A percentile compares a stretch with the other conserved stretches of the same genome.
Conservation (phyloP, 345 rosid genomes). For the Brassica cretica region DNA sequence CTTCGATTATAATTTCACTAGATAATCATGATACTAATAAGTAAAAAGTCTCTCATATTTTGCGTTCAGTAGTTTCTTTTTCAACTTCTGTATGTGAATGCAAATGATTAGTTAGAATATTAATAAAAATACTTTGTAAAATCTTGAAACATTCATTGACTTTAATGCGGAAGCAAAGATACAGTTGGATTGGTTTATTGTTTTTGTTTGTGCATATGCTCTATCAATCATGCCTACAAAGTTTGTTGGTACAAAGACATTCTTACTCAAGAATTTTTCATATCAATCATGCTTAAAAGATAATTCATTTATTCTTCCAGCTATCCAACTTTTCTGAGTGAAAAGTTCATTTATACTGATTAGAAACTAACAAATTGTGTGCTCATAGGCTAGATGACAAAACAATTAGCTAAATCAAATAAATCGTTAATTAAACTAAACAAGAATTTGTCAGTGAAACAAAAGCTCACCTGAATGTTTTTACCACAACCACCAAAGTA, state of each 20-base stretch:
- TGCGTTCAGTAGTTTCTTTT: not conserved
- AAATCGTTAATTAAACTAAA: not conserved
- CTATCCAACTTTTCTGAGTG: not conserved
- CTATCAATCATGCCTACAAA: conserved; percentile 5
- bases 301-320: not conserved
- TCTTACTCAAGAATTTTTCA: not conserved
- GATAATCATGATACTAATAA: conserved; percentile 39
- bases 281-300: not conserved
- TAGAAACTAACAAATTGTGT: not conserved
- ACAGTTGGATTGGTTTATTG: conserved; percentile 9
- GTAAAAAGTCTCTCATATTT: not conserved
- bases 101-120: conserved; percentile 12
- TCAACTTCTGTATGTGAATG: conserved; percentile 21
- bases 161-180: conserved; percentile 27
- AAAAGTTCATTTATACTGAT: not conserved
- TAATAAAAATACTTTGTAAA: not conserved
- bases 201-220: not conserved
- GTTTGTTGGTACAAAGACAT: not conserved
- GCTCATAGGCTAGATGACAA: not conserved
- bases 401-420: not conserved
- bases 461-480: conserved; percentile 29
- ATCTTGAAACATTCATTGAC: not conserved
- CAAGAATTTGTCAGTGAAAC: conserved; percentile 16
- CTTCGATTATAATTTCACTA: conserved; percentile 72
- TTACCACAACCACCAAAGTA: conserved; percentile 30